A percentile compares a stretch with the other conserved stretches of the same genome.
Conservation (phyloP, 2,329 filamentous ascomycete genomes). For the Nemania serpens region DNA sequence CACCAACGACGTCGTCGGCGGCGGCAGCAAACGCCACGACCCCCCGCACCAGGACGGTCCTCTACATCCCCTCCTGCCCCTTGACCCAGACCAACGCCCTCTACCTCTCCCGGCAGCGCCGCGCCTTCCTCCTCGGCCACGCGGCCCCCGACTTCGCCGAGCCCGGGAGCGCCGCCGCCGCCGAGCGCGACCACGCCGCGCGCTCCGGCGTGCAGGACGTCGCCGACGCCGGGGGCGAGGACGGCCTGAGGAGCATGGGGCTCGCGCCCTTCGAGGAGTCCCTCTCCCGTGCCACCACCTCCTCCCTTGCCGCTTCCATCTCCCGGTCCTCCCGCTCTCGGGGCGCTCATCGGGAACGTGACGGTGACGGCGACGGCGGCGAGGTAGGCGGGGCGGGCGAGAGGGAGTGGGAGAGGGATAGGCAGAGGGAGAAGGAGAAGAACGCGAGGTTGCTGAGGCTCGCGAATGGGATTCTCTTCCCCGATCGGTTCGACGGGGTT, state of each 20-base stretch:
- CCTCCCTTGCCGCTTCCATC: background rate
- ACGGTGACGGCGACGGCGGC: too few species aligned
- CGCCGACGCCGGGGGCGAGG: constrained; percentile 41
- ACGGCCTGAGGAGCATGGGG: constrained; percentile 51
- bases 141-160: constrained; percentile 66
- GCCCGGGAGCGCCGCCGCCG: constrained; percentile 42
- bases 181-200: constrained; percentile 61
- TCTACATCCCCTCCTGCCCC: constrained; percentile 88
- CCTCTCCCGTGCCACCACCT: background rate
- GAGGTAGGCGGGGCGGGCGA: too few species aligned
- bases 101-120: constrained; percentile 72
- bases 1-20: background rate
- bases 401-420: constrained; percentile 30
- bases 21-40: background rate
- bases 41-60: constrained; percentile 75
- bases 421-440: constrained; percentile 1
- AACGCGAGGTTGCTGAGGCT: constrained; percentile 32
- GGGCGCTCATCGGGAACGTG: too few species aligned
- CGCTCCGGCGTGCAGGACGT: constrained; percentile 50
- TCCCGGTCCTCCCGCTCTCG: background rate
- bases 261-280: constrained; percentile 40
- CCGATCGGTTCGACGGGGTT: constrained; percentile 32
- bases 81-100: constrained; percentile 74
- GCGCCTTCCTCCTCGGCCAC: constrained; percentile 68
- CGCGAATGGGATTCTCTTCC: constrained; percentile 39